Evolutionary conservation across 495 filamentous ascomycete species (phyloP), one percentile per base, ranked within the genome.

Genomic region (Daldinia caldariorum): DNA sequence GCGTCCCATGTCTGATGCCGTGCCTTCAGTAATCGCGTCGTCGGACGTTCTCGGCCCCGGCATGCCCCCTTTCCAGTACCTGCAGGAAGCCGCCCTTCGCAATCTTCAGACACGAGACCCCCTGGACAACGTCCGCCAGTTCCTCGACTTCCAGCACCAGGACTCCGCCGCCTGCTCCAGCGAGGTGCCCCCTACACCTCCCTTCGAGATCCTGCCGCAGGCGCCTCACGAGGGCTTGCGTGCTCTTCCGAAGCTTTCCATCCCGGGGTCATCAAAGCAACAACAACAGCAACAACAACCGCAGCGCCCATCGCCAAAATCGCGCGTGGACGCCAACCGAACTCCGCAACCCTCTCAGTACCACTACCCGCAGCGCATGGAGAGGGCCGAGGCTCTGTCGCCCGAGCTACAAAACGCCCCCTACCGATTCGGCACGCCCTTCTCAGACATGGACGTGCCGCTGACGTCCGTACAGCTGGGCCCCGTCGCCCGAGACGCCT

Each of bases 391-490:
- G 29, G 81, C 81, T 10, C 77, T 79, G 38, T 83, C 81, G 26
- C 82, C 77, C 4, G 86, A 84, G 26, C 81, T 84, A 67, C 77
- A 79, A 50, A 84, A 87, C 26, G 82, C 80, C 34, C 79, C 89
- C 26, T 94, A 94, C 78, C 83, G 90, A 35, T 89, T 92, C 65
- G 85, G 83, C 7, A 97, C 93, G 0, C 94, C 95, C 1, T 89
- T 92, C 71, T 96, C 94, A 0, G 93, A 94, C 60, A 90, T 92
- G 83, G 95, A 98, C 77, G 89, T 91, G n/a, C 94, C 95, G 0
- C 75, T 97, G 64, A 95, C 92, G 1, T 86, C 91, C 4, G 81
- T 94, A 18, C 88, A 88, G 0, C 63, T 89, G 3, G 90, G 89
- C 0, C 90, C 90, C 2, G 81, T 94, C 49, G 83, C 87, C 6